Base-by-base conservation (phyloP, 73 alveolate species). In the Paramecium sonneborni region DNA sequence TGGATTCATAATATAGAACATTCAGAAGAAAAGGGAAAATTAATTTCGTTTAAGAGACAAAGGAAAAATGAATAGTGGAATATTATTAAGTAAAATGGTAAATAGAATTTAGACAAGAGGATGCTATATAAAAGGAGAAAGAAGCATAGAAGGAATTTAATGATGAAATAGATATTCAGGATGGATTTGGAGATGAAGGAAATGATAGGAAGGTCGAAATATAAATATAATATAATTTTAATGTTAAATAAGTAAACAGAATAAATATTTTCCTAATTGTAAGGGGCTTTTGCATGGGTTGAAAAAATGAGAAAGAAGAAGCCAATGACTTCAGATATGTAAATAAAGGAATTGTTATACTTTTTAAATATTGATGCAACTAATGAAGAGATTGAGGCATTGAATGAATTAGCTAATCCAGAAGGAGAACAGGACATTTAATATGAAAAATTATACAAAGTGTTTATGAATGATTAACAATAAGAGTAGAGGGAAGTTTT, bases 221-320 rank as follows among this genome's bases (percentile, higher is more conserved):
- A 14, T 26, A n/a, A n/a, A n/a, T 62, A 52, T 52, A 18, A 52
- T n/a, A 4, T 15, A 52, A 18, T 24, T 67, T 32, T 67, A 67
- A 37, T 74, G 56, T 12, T 74, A 74, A 74, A 37, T 37, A 74
- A 37, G 57, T 74, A 74, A 74, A 37, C 87, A 74, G 67, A 74
- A 37, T 37, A 74, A 37, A 37, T 74, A 74, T 74, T 37, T 28
- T 74, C 87, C 7, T 39, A 74, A 74, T 23, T 74, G 34, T 18
- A 74, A 74, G 87, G 87, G 2, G 87, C 87, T 3, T 74, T 37
- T 74, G 37, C 87, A 34, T 74, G 87, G 87, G 58, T 74, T 39
- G 87, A 74, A 28, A 74, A 74, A 32, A 34, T 37, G 87, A 28
- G 58, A 32, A 37, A 74, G 57, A 74, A 74, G 58, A 74, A 74